Conservation (phyloP, 352 stramenopile genomes). For the Chrysophaeum taylorii region DNA sequence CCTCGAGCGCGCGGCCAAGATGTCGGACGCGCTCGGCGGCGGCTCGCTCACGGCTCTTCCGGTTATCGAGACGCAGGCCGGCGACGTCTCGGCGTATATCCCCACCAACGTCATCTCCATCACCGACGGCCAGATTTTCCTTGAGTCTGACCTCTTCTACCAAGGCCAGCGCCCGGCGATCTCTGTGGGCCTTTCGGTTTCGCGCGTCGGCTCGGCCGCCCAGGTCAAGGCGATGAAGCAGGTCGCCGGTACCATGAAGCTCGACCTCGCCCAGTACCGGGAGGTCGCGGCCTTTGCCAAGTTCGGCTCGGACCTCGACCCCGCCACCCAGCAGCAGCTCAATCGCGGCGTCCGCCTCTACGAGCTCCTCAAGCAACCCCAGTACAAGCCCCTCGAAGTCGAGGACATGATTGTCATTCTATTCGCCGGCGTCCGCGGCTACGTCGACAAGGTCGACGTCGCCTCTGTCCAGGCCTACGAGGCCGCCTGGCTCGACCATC, state of each 20-base stretch:
- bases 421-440: constrained; percentile 72
- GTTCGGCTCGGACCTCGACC: constrained; percentile 78
- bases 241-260: constrained; percentile 79
- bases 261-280: constrained; percentile 78
- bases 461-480: constrained; percentile 68
- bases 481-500: constrained; percentile 60
- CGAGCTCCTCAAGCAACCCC: constrained; percentile 75
- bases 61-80: constrained; percentile 79
- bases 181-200: constrained; percentile 74
- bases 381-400: constrained; percentile 72
- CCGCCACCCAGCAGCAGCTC: constrained; percentile 73
- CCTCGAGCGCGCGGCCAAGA: constrained; percentile 75
- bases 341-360: constrained; percentile 77
- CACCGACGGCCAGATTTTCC: constrained; percentile 83
- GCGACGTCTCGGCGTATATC: constrained; percentile 82
- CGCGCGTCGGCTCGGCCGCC: constrained; percentile 68
- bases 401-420: constrained; percentile 69
- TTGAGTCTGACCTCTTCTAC: constrained; percentile 80
- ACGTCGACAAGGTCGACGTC: constrained; percentile 72
- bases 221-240: constrained; percentile 76
- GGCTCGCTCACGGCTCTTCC: constrained; percentile 74
- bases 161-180: constrained; percentile 75
- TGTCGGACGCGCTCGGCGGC: constrained; percentile 60
- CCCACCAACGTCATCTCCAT: constrained; percentile 84
- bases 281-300: constrained; percentile 79